Evolutionary conservation across 2,329 filamentous ascomycete species (phyloP).

Genomic region (Xylaria sp.): DNA sequence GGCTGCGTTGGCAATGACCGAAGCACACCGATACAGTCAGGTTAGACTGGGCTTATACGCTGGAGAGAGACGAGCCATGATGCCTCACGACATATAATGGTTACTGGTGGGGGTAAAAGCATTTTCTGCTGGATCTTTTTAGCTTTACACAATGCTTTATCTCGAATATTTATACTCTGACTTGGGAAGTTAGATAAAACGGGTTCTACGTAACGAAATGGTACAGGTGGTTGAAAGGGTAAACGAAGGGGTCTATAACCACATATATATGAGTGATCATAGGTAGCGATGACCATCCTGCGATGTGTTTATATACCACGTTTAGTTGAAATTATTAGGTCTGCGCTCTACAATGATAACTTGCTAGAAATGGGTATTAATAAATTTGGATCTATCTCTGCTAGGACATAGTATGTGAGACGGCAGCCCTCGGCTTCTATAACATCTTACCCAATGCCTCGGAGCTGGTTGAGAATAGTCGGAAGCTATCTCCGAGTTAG

Average conservation of each 20-base stretch:
- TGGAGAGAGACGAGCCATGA: not conserved
- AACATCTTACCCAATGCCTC: not conserved
- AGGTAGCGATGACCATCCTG: too few species aligned
- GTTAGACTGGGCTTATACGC: not conserved
- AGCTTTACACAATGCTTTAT: conserved; percentile 15
- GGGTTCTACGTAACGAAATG: not conserved
- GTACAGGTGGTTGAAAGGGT: not conserved
- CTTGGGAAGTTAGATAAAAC: not conserved
- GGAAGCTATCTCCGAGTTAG: too few species aligned
- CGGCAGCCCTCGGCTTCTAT: too few species aligned
- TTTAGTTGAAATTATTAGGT: too few species aligned
- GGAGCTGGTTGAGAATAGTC: too few species aligned
- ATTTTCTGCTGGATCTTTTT: not conserved
- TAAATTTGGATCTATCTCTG: too few species aligned
- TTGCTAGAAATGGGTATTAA: too few species aligned
- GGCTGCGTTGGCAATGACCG: not conserved
- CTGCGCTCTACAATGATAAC: too few species aligned
- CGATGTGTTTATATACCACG: too few species aligned
- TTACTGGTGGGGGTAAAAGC: not conserved
- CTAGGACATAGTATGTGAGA: too few species aligned
- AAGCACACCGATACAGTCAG: not conserved
- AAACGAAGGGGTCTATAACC: not conserved
- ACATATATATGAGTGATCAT: too few species aligned
- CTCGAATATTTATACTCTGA: not conserved
- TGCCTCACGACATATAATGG: not conserved